Percentiles rank a stretch among this genome's conserved stretches.
phyloP scores from a whole-genome alignment of 495 filamentous ascomycete species.

The Peziza echinospora region DNA sequence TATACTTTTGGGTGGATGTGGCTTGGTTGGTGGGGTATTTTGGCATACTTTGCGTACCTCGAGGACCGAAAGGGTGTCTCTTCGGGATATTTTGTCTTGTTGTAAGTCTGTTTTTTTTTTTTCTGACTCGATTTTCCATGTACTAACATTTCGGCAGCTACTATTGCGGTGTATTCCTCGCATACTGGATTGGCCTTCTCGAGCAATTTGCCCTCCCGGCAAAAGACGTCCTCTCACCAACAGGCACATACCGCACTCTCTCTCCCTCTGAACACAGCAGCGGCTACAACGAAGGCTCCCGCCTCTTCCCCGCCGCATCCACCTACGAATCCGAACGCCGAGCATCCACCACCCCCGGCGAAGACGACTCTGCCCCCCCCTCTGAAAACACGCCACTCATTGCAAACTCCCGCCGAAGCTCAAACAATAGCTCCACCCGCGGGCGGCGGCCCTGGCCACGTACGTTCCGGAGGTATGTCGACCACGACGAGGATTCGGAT shows the following conservation, averaged over 20 bases:
- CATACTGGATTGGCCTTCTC: conserved; percentile 46
- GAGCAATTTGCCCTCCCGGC: conserved; percentile 62
- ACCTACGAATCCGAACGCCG: background rate
- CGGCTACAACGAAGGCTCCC: background rate
- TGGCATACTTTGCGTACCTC: conserved; percentile 51
- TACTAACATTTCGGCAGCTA: too few relatives aligned
- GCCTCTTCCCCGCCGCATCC: background rate
- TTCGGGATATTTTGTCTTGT: conserved; percentile 61
- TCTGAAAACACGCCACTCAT: background rate
- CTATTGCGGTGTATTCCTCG: conserved; percentile 50
- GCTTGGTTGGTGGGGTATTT: conserved; percentile 42
- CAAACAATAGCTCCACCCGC: background rate
- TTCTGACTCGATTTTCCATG: too few relatives aligned
- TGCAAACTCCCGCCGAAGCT: background rate
- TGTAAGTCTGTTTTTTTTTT: too few relatives aligned
- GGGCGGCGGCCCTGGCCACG: background rate
- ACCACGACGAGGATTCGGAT: conserved; percentile 3
- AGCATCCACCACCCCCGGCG: background rate
- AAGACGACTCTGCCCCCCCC: background rate
- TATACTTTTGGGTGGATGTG: conserved; percentile 76
- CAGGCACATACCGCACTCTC: background rate
- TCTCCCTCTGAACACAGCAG: background rate
- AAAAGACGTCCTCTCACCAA: conserved; percentile 27
- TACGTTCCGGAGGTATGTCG: background rate
- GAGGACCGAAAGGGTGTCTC: conserved; percentile 50